A percentile compares a stretch with the other conserved stretches of the same genome.
These are phyloP conservation scores for Populus hybrid DNA, from an alignment of 441 rosid species.

Conservation along the genomic window DNA sequence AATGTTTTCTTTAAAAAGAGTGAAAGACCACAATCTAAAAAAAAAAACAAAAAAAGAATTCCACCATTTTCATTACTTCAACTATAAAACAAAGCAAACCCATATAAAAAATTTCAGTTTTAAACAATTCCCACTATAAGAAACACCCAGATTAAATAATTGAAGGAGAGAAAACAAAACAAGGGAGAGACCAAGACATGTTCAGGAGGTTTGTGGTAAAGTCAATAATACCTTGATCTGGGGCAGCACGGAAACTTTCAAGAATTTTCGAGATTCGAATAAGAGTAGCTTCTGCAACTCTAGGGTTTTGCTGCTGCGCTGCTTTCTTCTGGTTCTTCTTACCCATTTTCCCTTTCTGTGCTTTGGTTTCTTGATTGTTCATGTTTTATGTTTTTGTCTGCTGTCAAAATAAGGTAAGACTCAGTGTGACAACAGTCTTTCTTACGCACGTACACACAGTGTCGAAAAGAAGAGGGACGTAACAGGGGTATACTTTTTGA, in stretches of 20 bases:
- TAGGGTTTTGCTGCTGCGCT: conserved; percentile 22
- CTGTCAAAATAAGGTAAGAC: not conserved
- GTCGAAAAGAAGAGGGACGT: not conserved
- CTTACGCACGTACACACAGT: not conserved
- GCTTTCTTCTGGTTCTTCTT: conserved; percentile 42
- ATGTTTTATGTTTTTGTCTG: not conserved
- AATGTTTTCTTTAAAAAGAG: not conserved
- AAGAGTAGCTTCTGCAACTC: conserved; percentile 41
- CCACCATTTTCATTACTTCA: not conserved
- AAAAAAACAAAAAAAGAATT: too few relatives aligned
- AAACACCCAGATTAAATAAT: not conserved
- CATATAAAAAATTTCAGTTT: not conserved
- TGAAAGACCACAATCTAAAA: too few relatives aligned
- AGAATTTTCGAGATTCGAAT: conserved; percentile 45
- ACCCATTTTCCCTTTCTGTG: conserved; percentile 28
- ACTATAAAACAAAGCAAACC: not conserved
- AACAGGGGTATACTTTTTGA: not conserved
- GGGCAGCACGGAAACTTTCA: conserved; percentile 39
- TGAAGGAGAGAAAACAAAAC: conserved; percentile 1
- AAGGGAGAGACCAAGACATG: not conserved
- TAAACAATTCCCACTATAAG: not conserved
- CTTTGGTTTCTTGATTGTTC: not conserved
- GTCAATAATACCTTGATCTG: conserved; percentile 35
- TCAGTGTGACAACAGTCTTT: not conserved
- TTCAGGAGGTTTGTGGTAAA: not conserved